phyloP scores from a whole-genome alignment of 1,139 yeast species.

The Yamadazyma blattariae region DNA sequence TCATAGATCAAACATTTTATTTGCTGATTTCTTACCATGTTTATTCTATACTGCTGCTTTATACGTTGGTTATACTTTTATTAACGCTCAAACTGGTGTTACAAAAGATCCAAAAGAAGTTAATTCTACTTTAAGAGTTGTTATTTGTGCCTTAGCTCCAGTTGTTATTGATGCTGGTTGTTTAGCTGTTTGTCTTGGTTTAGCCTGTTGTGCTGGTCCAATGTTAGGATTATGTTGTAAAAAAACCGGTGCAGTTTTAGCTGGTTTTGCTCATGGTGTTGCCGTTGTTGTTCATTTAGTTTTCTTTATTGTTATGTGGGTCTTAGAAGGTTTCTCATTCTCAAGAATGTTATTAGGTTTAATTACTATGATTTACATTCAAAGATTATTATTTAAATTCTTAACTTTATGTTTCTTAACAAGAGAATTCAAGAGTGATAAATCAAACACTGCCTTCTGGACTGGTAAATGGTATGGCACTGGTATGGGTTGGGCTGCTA shows the following conservation, averaged over 20 bases:
- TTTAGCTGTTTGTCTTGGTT: constrained; percentile 64
- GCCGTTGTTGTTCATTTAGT: constrained; percentile 83
- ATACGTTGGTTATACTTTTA: constrained; percentile 86
- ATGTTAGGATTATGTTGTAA: constrained; percentile 92
- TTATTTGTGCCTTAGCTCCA: constrained; percentile 90
- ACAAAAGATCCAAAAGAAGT: constrained; percentile 47
- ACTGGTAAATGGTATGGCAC: constrained; percentile 98
- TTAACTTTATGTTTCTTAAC: constrained; percentile 79
- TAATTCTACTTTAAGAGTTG: constrained; percentile 80
- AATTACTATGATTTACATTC: constrained; percentile 79
- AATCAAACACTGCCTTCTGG: constrained; percentile 98
- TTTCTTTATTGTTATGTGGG: constrained; percentile 96
- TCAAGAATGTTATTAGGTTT: constrained; percentile 86
- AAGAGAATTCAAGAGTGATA: constrained; percentile 97
- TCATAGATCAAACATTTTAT: constrained; percentile 79
- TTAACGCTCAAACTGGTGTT: constrained; percentile 97
- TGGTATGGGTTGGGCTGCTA: constrained; percentile 93
- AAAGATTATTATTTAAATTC: constrained; percentile 84
- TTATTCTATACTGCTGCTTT: constrained; percentile 84
- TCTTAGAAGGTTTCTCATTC: constrained; percentile 87
- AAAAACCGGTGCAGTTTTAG: constrained; percentile 96
- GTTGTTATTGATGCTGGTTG: constrained; percentile 88
- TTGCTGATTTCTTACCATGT: constrained; percentile 87
- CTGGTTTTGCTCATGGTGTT: constrained; percentile 94
- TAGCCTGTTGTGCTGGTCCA: constrained; percentile 98